Percentiles rank a stretch among this genome's conserved stretches.
These are phyloP conservation scores for Colletotrichum kahawae DNA, from an alignment of 2,329 filamentous ascomycete genomes.

Conservation along the genomic window DNA sequence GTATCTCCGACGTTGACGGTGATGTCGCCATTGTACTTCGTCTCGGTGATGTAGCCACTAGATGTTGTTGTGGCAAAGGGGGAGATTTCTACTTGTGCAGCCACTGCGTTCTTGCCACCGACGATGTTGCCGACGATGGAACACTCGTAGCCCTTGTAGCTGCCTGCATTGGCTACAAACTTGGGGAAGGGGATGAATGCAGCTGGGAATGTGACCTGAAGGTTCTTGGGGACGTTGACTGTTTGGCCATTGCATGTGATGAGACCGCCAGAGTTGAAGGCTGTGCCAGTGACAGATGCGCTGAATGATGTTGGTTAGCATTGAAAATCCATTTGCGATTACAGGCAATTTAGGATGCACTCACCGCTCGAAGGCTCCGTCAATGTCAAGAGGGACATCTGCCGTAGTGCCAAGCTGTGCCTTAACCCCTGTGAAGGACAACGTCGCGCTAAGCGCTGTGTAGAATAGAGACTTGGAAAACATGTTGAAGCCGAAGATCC, in stretches of 20 bases:
- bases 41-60: constrained; percentile 37
- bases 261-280: constrained; percentile 22
- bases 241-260: constrained; percentile 21
- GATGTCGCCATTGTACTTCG: constrained; percentile 37
- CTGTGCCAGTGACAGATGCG: neutral
- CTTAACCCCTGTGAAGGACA: neutral
- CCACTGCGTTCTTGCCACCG: constrained; percentile 35
- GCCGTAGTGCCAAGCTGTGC: neutral
- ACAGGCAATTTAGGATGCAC: neutral
- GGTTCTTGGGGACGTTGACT: constrained; percentile 24
- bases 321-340: rapidly evolving
- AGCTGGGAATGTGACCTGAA: constrained; percentile 24
- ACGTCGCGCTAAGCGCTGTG: neutral
- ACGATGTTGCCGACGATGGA: constrained; percentile 43
- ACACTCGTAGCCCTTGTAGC: constrained; percentile 15
- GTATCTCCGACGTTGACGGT: constrained; percentile 36
- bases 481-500: neutral
- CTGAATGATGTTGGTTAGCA: neutral
- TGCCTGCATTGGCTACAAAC: constrained; percentile 11
- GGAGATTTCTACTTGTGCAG: constrained; percentile 40
- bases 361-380: constrained; percentile 18
- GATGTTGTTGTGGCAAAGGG: constrained; percentile 39
- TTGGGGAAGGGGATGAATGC: constrained; percentile 24
- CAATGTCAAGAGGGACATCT: constrained; percentile 15
- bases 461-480: neutral